These are phyloP conservation scores for Pythium catenulatum DNA, from an alignment of 352 stramenopile species.

Conservation along the genomic window DNA sequence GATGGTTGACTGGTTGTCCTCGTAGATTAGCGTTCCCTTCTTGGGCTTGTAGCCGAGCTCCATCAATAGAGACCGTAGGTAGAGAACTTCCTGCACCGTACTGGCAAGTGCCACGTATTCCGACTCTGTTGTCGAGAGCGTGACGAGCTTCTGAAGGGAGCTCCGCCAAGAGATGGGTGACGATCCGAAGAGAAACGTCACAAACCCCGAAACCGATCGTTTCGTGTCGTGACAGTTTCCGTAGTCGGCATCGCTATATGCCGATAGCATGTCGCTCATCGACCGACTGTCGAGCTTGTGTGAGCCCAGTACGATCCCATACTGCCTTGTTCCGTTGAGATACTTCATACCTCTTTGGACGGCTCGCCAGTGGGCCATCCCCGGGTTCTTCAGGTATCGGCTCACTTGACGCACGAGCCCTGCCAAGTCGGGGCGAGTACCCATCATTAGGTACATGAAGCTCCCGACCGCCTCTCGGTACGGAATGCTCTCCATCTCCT, in stretches of 20 bases:
- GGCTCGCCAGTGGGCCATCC: conserved; percentile 20
- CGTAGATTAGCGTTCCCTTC: not conserved
- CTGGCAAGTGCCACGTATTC: conserved; percentile 14
- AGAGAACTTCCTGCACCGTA: conserved; percentile 15
- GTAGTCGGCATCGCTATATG: conserved; percentile 10
- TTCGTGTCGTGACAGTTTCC: not conserved
- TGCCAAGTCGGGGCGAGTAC: conserved; percentile 41
- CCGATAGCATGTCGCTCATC: not conserved
- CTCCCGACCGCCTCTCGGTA: conserved; percentile 39
- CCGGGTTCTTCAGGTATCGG: conserved; percentile 7
- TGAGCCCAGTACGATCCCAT: conserved; percentile 14
- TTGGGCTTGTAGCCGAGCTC: not conserved
- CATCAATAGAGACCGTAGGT: not conserved
- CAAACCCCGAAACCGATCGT: conserved; percentile 3
- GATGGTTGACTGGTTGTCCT: conserved; percentile 26
- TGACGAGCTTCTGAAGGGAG: conserved; percentile 13
- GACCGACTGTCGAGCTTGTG: not conserved
- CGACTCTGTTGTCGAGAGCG: conserved; percentile 11
- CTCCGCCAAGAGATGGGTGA: conserved; percentile 14
- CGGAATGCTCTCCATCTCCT: conserved; percentile 26
- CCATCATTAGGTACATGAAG: conserved; percentile 58
- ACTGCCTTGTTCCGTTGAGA: not conserved
- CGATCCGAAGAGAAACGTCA: conserved; percentile 8
- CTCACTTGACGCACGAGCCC: conserved; percentile 16
- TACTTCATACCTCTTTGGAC: conserved; percentile 18